Evolutionary conservation across 306 rosid genomes (phyloP), one percentile per base, ranked within the genome.

Genomic region (Myrica gale): DNA sequence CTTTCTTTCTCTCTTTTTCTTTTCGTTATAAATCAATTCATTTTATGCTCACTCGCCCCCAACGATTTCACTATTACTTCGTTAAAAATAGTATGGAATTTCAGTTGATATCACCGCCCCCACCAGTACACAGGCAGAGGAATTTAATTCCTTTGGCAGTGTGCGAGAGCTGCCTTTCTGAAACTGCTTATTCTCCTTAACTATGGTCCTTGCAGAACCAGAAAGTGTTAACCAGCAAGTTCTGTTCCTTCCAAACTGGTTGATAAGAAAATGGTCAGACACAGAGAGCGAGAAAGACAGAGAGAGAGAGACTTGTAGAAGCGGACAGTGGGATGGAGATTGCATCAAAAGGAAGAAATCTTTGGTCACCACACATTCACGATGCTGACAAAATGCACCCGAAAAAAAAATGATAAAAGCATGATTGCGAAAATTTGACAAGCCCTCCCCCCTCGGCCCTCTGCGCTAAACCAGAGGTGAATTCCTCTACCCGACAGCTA

Each of bases 281-380:
- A 47, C 15, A 1, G 12, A 1, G 9, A 11, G 6, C 1, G n/a
- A 26, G 43, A 26, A 17, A 32, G 12, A 0, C 6, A 63, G 45
- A 32, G 45, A 32, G 68, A 62, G 68, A 37, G 43, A 15, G 68
- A 3, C 3, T 32, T 2, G 37, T 32, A 32, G 37, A 12, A 56
- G 42, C 8, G 7, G 7, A 9, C n/a, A 10, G 9, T 10, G 37
- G 20, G 71, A n/a, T 9, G 41, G 21, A 26, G 9, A 6, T 7
- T 47, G 72, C 72, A 63, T 63, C 43, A 75, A 75, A 63, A 62
- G 71, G 15, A 3, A 4, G 63, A 75, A 61, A 26, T 26, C 43
- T 32, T 32, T 61, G n/a, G 63, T 57, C 26, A 26, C 26, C 15
- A 60, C 78, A 20, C 37, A 67, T 55, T 20, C 54, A 74, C 5